These are phyloP conservation scores for Ceratocystis ficicola DNA, from an alignment of 2,329 filamentous ascomycete species.

Conservation along the genomic window DNA sequence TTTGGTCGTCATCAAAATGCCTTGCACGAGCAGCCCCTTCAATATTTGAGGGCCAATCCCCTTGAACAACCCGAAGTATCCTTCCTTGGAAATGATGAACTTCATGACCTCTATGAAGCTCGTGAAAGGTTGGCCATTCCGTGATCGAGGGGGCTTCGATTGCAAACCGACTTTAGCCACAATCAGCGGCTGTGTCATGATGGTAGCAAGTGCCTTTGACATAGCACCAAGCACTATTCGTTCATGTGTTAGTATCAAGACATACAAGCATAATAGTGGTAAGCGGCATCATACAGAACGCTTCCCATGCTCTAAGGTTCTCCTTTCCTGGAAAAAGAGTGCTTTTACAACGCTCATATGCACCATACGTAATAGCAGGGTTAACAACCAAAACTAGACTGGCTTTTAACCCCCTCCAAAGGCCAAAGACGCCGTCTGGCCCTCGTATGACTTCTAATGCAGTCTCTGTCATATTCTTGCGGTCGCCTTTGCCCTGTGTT, in stretches of 20 bases:
- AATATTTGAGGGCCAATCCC: constrained; percentile 87
- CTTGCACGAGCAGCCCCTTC: constrained; percentile 88
- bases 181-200: constrained; percentile 87
- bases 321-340: constrained; percentile 64
- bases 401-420: constrained; percentile 93
- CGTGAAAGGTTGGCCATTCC: constrained; percentile 84
- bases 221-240: constrained; percentile 69
- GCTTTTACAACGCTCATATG: constrained; percentile 79
- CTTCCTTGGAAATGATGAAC: constrained; percentile 85
- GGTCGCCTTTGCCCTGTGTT: constrained; percentile 72
- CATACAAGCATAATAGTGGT: not conserved
- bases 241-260: not conserved
- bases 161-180: constrained; percentile 96
- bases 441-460: constrained; percentile 79
- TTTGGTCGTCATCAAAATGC: constrained; percentile 98
- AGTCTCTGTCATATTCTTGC: constrained; percentile 77
- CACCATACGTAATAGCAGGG: constrained; percentile 93
- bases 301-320: constrained; percentile 69
- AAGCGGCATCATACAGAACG: constrained; percentile 57
- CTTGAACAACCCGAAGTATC: constrained; percentile 77
- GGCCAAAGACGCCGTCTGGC: constrained; percentile 75
- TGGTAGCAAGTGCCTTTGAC: constrained; percentile 84
- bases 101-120: constrained; percentile 88
- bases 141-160: constrained; percentile 73
- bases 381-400: constrained; percentile 93